Evolutionary conservation across 345 rosid genomes (phyloP).

Genomic region (Tarenaya hassleriana): DNA sequence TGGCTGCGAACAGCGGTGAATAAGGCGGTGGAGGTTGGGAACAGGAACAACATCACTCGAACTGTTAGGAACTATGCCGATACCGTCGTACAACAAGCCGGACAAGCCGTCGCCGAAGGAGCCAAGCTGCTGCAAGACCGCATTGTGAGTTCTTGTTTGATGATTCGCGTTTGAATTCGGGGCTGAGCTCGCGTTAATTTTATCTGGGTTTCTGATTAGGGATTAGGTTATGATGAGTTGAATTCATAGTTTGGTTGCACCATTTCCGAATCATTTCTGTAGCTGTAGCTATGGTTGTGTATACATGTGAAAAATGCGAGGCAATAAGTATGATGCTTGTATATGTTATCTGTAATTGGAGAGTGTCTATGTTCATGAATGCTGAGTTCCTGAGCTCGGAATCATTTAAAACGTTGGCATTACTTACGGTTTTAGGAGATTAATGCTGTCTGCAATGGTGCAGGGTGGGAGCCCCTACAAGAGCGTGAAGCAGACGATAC

Average conservation of each 20-base stretch:
- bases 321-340: neutral
- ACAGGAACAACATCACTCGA: conserved; percentile 86
- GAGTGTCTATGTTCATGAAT: neutral
- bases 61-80: conserved; percentile 86
- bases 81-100: conserved; percentile 94
- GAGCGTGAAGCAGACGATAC: conserved; percentile 66
- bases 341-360: neutral
- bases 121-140: conserved; percentile 96
- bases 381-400: neutral
- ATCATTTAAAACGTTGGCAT: neutral
- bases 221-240: conserved; percentile 5
- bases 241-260: neutral
- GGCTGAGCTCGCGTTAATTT: conserved; percentile 1
- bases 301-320: neutral
- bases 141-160: conserved; percentile 44
- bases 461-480: conserved; percentile 56
- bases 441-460: conserved; percentile 9
- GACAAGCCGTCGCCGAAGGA: conserved; percentile 93
- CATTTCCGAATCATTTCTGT: neutral
- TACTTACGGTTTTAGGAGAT: conserved; percentile 9
- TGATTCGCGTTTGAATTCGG: neutral
- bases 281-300: neutral
- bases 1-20: conserved; percentile 86
- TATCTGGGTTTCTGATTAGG: conserved; percentile 3
- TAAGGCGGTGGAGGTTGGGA: conserved; percentile 95